These are phyloP conservation scores for Groenewaldozyma tartarivorans DNA, from an alignment of 805 yeast species.

Conservation along the genomic window DNA sequence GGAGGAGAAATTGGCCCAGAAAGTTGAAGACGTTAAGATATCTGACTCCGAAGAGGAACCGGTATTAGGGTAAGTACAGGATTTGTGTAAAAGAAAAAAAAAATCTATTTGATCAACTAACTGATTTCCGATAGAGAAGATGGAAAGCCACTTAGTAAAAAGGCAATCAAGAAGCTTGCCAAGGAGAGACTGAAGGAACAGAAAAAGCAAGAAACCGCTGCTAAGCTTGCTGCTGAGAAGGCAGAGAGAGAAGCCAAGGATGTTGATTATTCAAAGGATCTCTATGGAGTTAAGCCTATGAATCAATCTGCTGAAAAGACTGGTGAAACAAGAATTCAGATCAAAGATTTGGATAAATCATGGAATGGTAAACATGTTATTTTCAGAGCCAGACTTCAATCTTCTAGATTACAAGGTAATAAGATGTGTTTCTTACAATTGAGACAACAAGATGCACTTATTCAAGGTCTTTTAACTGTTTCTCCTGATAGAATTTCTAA, in stretches of 20 bases:
- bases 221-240: constrained; percentile 74
- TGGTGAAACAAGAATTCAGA: constrained; percentile 52
- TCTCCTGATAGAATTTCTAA: constrained; percentile 69
- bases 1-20: constrained; percentile 12
- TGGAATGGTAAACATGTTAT: constrained; percentile 68
- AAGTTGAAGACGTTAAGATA: constrained; percentile 11
- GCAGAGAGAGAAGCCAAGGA: constrained; percentile 70
- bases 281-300: constrained; percentile 85
- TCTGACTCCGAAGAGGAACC: constrained; percentile 1
- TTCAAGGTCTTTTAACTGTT: constrained; percentile 79
- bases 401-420: constrained; percentile 90
- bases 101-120: not conserved
- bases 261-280: constrained; percentile 75
- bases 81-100: not conserved
- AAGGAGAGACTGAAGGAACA: constrained; percentile 14
- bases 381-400: constrained; percentile 91
- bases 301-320: constrained; percentile 67
- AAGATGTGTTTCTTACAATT: constrained; percentile 84
- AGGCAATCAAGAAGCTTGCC: constrained; percentile 89
- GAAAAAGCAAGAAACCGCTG: constrained; percentile 90
- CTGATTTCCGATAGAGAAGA: constrained; percentile 45
- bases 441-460: constrained; percentile 76
- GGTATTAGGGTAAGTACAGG: not conserved
- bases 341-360: constrained; percentile 43
- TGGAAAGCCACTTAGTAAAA: constrained; percentile 84